A percentile compares a stretch with the other conserved stretches of the same genome.
These are phyloP conservation scores for Cordyceps fumosorosea DNA, from an alignment of 2,329 filamentous ascomycete genomes.

Conservation along the genomic window DNA sequence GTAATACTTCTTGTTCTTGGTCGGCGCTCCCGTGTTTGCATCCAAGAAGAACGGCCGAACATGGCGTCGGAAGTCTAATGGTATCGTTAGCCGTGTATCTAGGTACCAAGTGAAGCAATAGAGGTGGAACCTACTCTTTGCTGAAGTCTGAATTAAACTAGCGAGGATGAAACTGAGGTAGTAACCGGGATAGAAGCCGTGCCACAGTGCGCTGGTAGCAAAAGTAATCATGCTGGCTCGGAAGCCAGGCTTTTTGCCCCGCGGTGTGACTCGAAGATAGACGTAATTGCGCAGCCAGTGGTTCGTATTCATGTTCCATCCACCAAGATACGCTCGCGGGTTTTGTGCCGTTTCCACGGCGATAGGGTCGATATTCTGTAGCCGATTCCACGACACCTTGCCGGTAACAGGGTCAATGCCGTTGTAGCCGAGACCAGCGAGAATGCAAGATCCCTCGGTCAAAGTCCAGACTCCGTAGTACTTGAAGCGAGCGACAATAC, in stretches of 20 bases:
- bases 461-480: conserved; percentile 96
- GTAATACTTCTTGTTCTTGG: conserved; percentile 75
- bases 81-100: conserved; percentile 1
- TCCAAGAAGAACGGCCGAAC: conserved; percentile 90
- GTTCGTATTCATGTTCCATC: conserved; percentile 99
- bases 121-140: conserved; percentile 68
- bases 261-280: conserved; percentile 89
- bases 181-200: conserved; percentile 96
- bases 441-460: conserved; percentile 89
- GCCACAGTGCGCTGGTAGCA: conserved; percentile 91
- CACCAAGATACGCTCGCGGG: conserved; percentile 80
- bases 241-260: conserved; percentile 94
- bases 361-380: conserved; percentile 84
- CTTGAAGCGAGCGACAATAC: conserved; percentile 75
- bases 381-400: conserved; percentile 77
- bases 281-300: conserved; percentile 94
- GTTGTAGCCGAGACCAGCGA: conserved; percentile 90
- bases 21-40: conserved; percentile 62
- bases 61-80: conserved; percentile 75
- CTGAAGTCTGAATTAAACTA: conserved; percentile 84
- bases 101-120: background rate
- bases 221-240: conserved; percentile 91
- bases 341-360: conserved; percentile 88
- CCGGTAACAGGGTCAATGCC: conserved; percentile 80
- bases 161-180: conserved; percentile 87